These are phyloP conservation scores for Allium fistulosum DNA, from an alignment of 106 monocot genomes.

Conservation along the genomic window DNA sequence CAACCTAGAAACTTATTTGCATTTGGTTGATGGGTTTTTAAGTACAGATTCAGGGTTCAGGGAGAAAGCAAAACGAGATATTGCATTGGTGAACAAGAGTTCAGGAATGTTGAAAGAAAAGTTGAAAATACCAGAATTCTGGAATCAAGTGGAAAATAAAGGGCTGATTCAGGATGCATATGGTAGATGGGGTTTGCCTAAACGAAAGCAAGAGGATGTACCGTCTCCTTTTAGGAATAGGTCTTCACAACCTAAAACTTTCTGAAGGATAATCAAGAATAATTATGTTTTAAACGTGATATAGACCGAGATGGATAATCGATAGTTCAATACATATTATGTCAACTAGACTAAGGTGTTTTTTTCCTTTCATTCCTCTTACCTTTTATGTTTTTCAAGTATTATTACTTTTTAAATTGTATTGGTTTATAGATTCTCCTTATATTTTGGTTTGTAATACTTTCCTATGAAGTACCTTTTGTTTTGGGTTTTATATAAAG, in stretches of 20 bases:
- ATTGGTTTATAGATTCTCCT: too few species aligned
- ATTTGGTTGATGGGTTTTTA: slow-evolving; percentile 47
- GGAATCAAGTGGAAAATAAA: slow-evolving; percentile 40
- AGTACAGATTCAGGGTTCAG: slow-evolving; percentile 23
- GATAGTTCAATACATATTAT: too few species aligned
- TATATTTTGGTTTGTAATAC: too few species aligned
- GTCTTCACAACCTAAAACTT: not conserved
- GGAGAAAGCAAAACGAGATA: slow-evolving; percentile 33
- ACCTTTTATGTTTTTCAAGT: too few species aligned
- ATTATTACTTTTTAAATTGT: too few species aligned
- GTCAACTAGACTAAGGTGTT: too few species aligned
- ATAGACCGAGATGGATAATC: too few species aligned
- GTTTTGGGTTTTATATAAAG: too few species aligned
- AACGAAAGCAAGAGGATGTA: slow-evolving; percentile 34
- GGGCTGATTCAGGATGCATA: slow-evolving; percentile 30
- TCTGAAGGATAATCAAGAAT: too few species aligned
- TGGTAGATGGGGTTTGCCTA: slow-evolving; percentile 38
- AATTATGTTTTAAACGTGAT: too few species aligned
- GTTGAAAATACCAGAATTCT: slow-evolving; percentile 38
- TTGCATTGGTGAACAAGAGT: slow-evolving; percentile 65
- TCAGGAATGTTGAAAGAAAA: slow-evolving; percentile 43
- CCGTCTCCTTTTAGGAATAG: slow-evolving; percentile 21
- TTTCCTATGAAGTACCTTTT: too few species aligned
- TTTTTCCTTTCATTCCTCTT: too few species aligned
- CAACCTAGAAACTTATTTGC: slow-evolving; percentile 63